Evolutionary conservation across 129 eudicot genomes (phyloP).

Genomic region (Silybum marianum): DNA sequence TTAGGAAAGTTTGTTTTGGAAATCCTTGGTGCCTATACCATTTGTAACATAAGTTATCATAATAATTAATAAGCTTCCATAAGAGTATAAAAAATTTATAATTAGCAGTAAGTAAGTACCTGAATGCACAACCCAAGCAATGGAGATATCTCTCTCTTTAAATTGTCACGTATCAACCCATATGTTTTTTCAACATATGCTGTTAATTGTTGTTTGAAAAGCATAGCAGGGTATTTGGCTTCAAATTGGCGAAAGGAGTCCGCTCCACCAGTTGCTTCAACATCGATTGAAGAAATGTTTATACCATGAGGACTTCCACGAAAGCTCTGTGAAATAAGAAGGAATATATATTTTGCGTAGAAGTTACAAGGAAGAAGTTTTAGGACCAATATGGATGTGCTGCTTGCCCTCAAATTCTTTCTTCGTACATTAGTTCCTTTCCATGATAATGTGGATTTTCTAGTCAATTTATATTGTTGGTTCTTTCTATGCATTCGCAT

Average conservation of each 20-base stretch:
- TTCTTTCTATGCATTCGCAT: not conserved
- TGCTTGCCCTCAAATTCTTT: not conserved
- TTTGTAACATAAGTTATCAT: conserved; percentile 6
- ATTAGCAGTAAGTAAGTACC: conserved; percentile 39
- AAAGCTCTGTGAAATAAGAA: conserved; percentile 63
- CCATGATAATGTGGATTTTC: not conserved
- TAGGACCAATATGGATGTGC: not conserved
- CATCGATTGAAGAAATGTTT: conserved; percentile 50
- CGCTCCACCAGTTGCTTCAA: conserved; percentile 51
- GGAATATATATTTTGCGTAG: not conserved
- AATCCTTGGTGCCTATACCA: conserved; percentile 87
- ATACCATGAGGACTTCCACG: conserved; percentile 79
- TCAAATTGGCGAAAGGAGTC: conserved; percentile 60
- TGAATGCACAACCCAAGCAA: conserved; percentile 89
- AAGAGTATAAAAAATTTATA: not conserved
- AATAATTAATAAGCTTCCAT: not conserved
- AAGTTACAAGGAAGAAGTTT: not conserved
- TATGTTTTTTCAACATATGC: conserved; percentile 92
- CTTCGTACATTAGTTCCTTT: not conserved
- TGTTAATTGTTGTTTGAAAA: conserved; percentile 88
- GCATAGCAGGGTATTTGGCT: conserved; percentile 87
- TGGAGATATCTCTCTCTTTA: conserved; percentile 90
- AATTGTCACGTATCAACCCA: conserved; percentile 81
- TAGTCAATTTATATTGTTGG: not conserved
- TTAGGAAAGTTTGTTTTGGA: conserved; percentile 68